Evolutionary conservation across 2,329 filamentous ascomycete species (phyloP).

Genomic region (Shiraia sp.): DNA sequence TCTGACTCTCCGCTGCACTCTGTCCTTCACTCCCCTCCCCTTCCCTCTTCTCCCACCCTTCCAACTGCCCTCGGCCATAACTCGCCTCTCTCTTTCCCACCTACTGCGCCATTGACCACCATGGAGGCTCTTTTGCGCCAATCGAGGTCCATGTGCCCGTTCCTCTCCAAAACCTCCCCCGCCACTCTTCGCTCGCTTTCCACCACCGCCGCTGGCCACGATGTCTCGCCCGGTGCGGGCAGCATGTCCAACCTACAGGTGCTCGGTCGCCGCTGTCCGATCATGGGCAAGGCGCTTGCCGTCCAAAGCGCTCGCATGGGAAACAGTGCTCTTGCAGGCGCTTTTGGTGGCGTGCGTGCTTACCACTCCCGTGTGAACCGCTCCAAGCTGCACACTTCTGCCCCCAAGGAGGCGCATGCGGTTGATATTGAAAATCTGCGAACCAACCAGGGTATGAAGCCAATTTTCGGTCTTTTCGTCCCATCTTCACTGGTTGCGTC

Average conservation of each 20-base stretch:
- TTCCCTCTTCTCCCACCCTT: not conserved
- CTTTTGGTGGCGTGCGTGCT: slow-evolving; percentile 54
- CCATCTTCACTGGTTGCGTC: not conserved
- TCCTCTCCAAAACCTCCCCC: slow-evolving; percentile 91
- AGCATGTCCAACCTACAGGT: slow-evolving; percentile 97
- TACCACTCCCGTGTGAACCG: slow-evolving; percentile 59
- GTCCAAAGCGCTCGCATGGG: slow-evolving; percentile 67
- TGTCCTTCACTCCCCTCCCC: slow-evolving; percentile 1
- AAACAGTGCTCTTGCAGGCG: slow-evolving; percentile 52
- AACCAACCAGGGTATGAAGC: slow-evolving; percentile 49
- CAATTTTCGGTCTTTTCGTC: slow-evolving; percentile 1
- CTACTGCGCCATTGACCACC: slow-evolving; percentile 23
- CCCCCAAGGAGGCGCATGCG: slow-evolving; percentile 75
- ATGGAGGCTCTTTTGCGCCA: slow-evolving; percentile 97
- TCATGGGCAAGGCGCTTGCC: slow-evolving; percentile 97
- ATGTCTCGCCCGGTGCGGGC: slow-evolving; percentile 77
- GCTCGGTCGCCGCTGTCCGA: slow-evolving; percentile 89
- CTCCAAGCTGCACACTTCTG: slow-evolving; percentile 80
- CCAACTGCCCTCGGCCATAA: not conserved
- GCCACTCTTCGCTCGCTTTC: slow-evolving; percentile 89
- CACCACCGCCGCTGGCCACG: slow-evolving; percentile 67
- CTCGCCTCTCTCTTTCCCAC: not conserved
- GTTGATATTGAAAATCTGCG: slow-evolving; percentile 60
- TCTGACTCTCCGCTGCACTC: slow-evolving; percentile 1
- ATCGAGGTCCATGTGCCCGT: slow-evolving; percentile 95